Evolutionary conservation across 257 asterid genomes (phyloP).

Genomic region (Coffea eugenioides): DNA sequence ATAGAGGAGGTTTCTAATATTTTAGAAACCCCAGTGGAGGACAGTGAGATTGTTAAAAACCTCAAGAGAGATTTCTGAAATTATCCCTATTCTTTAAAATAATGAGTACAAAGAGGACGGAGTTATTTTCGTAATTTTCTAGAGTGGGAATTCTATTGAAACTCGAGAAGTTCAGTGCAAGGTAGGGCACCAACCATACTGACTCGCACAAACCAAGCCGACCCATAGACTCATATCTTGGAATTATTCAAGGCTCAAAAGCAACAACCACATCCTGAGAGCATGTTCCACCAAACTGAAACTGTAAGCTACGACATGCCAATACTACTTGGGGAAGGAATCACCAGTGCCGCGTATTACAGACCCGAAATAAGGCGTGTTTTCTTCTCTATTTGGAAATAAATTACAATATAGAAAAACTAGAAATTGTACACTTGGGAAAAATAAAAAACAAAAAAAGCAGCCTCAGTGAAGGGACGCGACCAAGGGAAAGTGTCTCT

Average conservation of each 20-base stretch:
- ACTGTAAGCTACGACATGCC: background rate
- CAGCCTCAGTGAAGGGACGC: background rate
- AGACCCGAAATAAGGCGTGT: background rate
- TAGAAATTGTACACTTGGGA: too few species aligned
- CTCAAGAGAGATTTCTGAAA: too few species aligned
- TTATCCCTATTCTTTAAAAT: too few species aligned
- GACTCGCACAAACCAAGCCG: background rate
- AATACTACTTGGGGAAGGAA: background rate
- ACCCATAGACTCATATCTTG: background rate
- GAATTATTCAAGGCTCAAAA: too few species aligned
- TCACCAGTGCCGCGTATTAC: background rate
- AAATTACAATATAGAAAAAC: background rate
- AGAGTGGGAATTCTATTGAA: background rate
- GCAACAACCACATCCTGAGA: too few species aligned
- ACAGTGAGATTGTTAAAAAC: too few species aligned
- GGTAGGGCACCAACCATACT: background rate
- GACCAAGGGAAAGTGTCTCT: background rate
- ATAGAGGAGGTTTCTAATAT: too few species aligned
- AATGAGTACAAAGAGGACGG: background rate
- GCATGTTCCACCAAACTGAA: background rate
- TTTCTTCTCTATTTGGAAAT: background rate
- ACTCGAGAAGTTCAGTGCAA: background rate
- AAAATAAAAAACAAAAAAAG: background rate
- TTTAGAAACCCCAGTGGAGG: too few species aligned
- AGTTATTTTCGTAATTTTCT: too few species aligned